phyloP scores from a whole-genome alignment of 805 yeast species.

The Saccharomycopsis sp. region DNA sequence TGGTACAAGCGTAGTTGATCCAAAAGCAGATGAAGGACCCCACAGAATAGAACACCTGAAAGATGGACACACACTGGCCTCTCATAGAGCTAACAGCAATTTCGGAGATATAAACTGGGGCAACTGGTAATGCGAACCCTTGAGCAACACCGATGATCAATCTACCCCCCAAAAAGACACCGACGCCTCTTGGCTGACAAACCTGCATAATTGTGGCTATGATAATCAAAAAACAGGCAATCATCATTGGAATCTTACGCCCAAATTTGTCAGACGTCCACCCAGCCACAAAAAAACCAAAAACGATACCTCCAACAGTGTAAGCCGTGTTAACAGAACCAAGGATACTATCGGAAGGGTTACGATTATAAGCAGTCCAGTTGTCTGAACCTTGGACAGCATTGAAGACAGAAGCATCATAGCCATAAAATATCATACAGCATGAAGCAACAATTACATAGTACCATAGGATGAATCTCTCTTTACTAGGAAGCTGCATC shows the following conservation, averaged over 20 bases:
- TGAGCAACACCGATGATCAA: conserved; percentile 38
- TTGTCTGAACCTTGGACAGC: conserved; percentile 23
- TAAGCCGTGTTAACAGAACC: conserved; percentile 24
- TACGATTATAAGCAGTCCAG: conserved; percentile 22
- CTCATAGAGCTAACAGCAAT: conserved; percentile 35
- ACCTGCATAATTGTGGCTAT: conserved; percentile 21
- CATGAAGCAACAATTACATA: conserved; percentile 22
- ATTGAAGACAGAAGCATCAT: conserved; percentile 25
- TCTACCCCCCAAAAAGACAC: conserved; percentile 31
- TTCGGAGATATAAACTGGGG: conserved; percentile 38
- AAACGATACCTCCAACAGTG: conserved; percentile 23
- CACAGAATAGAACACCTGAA: conserved; percentile 38
- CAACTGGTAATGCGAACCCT: conserved; percentile 36
- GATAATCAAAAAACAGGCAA: conserved; percentile 16
- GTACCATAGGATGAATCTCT: conserved; percentile 20
- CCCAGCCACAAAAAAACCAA: conserved; percentile 23
- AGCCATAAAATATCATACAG: conserved; percentile 25
- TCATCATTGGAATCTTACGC: conserved; percentile 20
- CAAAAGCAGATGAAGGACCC: conserved; percentile 42
- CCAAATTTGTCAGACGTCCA: conserved; percentile 21
- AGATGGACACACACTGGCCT: conserved; percentile 40
- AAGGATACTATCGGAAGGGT: conserved; percentile 22
- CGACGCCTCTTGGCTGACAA: conserved; percentile 20
- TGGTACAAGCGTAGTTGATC: conserved; percentile 36
- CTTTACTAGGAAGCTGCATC: conserved; percentile 3